Percentiles rank a stretch among this genome's conserved stretches.
Conservation (phyloP, 106 monocot genomes). For the Dendrobium officinale region DNA sequence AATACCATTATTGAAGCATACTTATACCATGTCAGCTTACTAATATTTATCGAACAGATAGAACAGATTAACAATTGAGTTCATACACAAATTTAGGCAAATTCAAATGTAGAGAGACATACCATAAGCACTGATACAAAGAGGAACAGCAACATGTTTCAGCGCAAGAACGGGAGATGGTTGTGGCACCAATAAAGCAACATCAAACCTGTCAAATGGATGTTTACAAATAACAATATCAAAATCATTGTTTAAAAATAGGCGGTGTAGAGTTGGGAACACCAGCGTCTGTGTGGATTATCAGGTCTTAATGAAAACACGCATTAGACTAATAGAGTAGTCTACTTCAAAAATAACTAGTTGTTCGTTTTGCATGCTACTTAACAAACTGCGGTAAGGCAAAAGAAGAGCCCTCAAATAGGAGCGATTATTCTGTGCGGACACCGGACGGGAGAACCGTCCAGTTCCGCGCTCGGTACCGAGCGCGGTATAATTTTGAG, state of each 20-base stretch:
- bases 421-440: too few species aligned
- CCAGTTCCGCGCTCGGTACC: too few species aligned
- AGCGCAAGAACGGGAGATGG: slow-evolving; percentile 58
- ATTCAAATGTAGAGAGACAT: slow-evolving; percentile 6
- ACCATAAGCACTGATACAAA: slow-evolving; percentile 17
- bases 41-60: not conserved
- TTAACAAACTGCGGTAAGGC: slow-evolving; percentile 81
- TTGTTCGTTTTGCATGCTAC: not conserved
- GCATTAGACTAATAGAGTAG: not conserved
- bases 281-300: not conserved
- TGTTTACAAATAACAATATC: not conserved
- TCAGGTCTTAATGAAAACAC: not conserved
- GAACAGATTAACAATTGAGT: not conserved
- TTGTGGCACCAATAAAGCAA: slow-evolving; percentile 64
- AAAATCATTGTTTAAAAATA: not conserved
- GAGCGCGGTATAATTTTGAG: too few species aligned
- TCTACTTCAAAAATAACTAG: not conserved
- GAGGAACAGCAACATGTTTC: slow-evolving; percentile 50
- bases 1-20: not conserved
- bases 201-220: slow-evolving; percentile 53
- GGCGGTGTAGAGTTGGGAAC: not conserved
- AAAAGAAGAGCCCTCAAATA: slow-evolving; percentile 67
- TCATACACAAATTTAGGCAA: not conserved
- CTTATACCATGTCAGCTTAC: not conserved
- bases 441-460: not conserved